Base-by-base conservation (phyloP, 116 monocot species). In the Iris pallida region DNA sequence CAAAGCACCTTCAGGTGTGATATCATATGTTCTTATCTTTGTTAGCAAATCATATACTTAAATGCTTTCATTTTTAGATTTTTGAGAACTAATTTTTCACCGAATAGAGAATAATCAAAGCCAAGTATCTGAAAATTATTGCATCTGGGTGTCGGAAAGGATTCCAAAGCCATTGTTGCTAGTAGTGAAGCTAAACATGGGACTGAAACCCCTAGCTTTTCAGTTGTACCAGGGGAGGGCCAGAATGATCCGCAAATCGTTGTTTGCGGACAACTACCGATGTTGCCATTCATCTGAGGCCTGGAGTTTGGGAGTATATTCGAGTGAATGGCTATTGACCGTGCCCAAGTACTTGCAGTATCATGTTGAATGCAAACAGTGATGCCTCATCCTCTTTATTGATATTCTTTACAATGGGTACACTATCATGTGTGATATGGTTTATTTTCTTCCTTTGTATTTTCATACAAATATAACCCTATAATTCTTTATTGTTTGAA, bases 121-220 rank as follows among this genome's bases (percentile, higher is more conserved):
- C 56, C 63, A 16, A 80, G 42, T 57, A 79, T 87, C 9, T 49
- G 71, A 2, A 84, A 59, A 19, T 55, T 90, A 14, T 66, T 86
- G 57, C 81, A 79, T 57, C 82, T 82, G 20, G 85, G 68, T 17
- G 52, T 85, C 12, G 71, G 77, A 5, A 70, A 82, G 75, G 75
- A 78, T 44, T 41, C 80, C 2, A 75, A 79, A 64, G 61, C 65
- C 4, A 65, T 74, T 13, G 67, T 74, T 41, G 77, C 75, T 7
- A 77, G 64, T 8, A 30, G 54, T 5, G 42, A 59, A 55, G 48
- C 16, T 10, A 52, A 52, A 6, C 48, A 46, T 40, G 47, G 19
- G 45, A 8, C 46, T 7, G 60, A 49, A 42, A 9, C 53, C 6
- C 44, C 9, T 2, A 55, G 14, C 14, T 18, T 8, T 44, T 42